Conservation (phyloP, 176 grass and related monocot species). For the Echinochloa phyllopogon region DNA sequence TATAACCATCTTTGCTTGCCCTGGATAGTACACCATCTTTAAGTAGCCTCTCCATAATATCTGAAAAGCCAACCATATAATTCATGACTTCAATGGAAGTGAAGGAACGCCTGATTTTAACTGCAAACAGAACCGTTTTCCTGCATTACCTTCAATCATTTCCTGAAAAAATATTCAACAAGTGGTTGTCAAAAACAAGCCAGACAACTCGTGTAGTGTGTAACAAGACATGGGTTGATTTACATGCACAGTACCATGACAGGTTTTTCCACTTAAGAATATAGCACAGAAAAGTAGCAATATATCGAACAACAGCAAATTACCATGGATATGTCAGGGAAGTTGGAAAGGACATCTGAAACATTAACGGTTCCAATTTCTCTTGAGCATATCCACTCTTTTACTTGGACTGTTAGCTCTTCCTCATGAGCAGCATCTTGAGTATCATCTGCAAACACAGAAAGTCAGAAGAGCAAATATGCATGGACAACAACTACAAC, state of each 20-base stretch:
- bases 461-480: constrained; percentile 29
- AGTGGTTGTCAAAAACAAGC: constrained; percentile 26
- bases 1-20: constrained; percentile 77
- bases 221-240: constrained; percentile 22
- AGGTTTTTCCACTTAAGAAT: not conserved
- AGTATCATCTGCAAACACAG: constrained; percentile 79
- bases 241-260: not conserved
- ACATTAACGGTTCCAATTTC: constrained; percentile 54
- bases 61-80: constrained; percentile 50
- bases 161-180: constrained; percentile 70
- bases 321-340: constrained; percentile 82
- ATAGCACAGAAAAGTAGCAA: constrained; percentile 17
- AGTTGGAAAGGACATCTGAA: constrained; percentile 81
- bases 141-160: constrained; percentile 77
- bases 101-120: constrained; percentile 36
- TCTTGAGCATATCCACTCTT: constrained; percentile 76
- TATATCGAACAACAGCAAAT: constrained; percentile 17
- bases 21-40: constrained; percentile 74
- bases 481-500: not conserved
- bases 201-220: constrained; percentile 18
- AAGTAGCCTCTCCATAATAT: constrained; percentile 86
- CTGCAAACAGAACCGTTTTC: constrained; percentile 14
- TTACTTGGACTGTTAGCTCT: constrained; percentile 67
- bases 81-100: constrained; percentile 25
- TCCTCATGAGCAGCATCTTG: constrained; percentile 87